A percentile compares a stretch with the other conserved stretches of the same genome.
Conservation (phyloP, 148 eudicot genomes). For the Rhododendron molle region DNA sequence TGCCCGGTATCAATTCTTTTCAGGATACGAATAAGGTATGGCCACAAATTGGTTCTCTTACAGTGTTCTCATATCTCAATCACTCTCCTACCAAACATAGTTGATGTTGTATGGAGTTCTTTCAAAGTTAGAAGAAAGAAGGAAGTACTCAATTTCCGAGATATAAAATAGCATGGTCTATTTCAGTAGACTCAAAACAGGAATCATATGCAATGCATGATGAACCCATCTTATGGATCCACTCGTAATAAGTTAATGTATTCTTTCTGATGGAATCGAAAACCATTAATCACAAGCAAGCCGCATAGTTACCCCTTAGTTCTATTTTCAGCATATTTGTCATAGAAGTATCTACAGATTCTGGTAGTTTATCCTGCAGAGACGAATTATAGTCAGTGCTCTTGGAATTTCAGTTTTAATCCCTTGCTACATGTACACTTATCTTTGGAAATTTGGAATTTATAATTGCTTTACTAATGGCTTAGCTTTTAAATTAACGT, state of each 20-base stretch:
- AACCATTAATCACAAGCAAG: neutral
- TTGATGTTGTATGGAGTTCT: neutral
- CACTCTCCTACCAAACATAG: neutral
- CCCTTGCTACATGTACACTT: neutral
- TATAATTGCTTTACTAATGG: neutral
- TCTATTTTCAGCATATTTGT: neutral
- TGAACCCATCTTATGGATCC: neutral
- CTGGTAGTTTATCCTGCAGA: neutral
- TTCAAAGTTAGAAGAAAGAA: neutral
- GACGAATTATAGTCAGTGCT: neutral
- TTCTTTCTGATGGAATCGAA: neutral
- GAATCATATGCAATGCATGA: neutral
- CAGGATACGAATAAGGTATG: slow-evolving; percentile 86
- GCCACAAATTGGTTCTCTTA: neutral
- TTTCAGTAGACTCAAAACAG: neutral
- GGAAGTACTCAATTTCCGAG: neutral
- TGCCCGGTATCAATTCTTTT: slow-evolving; percentile 87
- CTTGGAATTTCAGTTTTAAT: neutral
- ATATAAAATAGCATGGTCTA: neutral
- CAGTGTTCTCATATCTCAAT: neutral
- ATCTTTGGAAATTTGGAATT: neutral
- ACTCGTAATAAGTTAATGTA: neutral
- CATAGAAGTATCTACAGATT: neutral
- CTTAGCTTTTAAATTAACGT: neutral
- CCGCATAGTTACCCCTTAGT: neutral